Evolutionary conservation across 2,329 filamentous ascomycete species (phyloP).

Genomic region (Zasmidium angulare): DNA sequence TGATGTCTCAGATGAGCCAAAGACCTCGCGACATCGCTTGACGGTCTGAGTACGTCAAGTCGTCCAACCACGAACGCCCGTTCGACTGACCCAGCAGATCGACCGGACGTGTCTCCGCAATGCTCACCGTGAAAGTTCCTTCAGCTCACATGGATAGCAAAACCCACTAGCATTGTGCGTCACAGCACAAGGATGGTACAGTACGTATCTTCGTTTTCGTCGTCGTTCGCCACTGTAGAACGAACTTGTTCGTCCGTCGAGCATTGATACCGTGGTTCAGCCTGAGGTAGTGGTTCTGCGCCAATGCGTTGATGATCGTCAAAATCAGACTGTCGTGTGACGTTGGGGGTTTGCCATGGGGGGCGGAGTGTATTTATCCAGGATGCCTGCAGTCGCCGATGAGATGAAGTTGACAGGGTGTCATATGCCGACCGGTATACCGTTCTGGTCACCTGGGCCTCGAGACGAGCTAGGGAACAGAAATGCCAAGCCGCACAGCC

Average conservation of each 20-base stretch:
- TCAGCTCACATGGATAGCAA: background rate
- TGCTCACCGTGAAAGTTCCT: background rate
- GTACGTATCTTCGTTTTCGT: background rate
- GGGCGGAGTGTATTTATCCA: background rate
- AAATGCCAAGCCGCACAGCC: conserved; percentile 1
- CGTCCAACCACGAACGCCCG: background rate
- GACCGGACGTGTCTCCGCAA: background rate
- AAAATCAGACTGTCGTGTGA: background rate
- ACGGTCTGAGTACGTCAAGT: background rate
- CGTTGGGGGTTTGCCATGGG: background rate
- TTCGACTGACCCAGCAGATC: background rate
- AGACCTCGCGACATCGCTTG: background rate
- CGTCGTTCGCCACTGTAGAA: background rate
- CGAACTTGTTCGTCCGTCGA: background rate
- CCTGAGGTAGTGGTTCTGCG: background rate
- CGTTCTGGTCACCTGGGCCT: background rate
- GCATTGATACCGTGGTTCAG: background rate
- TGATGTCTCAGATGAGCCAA: background rate
- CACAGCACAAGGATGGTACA: background rate
- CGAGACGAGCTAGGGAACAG: background rate
- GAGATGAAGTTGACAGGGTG: background rate
- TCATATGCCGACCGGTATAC: background rate
- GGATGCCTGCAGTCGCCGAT: background rate
- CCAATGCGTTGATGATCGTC: background rate
- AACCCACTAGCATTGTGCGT: background rate